These are phyloP conservation scores for Pseudotsuga menziesii DNA, from an alignment of 75 land plant species.

Conservation along the genomic window DNA sequence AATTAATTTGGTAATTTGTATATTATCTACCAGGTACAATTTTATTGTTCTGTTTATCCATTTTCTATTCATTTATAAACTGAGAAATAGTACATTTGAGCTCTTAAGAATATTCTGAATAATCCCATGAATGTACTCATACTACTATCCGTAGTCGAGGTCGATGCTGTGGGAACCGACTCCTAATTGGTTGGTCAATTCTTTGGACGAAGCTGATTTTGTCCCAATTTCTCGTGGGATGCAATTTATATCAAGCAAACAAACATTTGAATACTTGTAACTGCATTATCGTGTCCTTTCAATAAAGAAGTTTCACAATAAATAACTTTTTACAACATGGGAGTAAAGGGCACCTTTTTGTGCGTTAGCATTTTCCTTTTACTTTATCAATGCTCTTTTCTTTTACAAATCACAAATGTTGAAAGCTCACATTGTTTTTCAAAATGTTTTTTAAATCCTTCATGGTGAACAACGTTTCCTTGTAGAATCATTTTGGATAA, in stretches of 20 bases:
- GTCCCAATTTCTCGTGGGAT: background rate
- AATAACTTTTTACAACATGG: too few species aligned
- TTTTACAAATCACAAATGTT: background rate
- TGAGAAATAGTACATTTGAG: background rate
- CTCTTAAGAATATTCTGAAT: background rate
- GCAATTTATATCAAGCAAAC: background rate
- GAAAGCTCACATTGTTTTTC: background rate
- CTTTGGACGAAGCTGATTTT: background rate
- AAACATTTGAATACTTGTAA: constrained; percentile 5
- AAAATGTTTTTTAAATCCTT: background rate
- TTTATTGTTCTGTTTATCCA: background rate
- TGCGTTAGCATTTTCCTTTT: background rate
- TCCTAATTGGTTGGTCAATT: background rate
- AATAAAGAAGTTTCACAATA: background rate
- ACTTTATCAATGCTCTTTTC: background rate
- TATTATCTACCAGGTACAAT: background rate
- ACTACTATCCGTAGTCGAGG: too few species aligned
- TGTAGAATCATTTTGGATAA: too few species aligned
- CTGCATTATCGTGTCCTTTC: background rate
- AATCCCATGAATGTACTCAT: background rate
- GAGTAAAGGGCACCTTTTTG: background rate
- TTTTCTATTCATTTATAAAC: constrained; percentile 3
- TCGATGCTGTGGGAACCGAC: background rate
- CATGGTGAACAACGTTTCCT: background rate
- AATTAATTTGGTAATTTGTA: background rate